Base-by-base conservation (phyloP, 1,284 basidiomycete species). In the Marasmius sp. region DNA sequence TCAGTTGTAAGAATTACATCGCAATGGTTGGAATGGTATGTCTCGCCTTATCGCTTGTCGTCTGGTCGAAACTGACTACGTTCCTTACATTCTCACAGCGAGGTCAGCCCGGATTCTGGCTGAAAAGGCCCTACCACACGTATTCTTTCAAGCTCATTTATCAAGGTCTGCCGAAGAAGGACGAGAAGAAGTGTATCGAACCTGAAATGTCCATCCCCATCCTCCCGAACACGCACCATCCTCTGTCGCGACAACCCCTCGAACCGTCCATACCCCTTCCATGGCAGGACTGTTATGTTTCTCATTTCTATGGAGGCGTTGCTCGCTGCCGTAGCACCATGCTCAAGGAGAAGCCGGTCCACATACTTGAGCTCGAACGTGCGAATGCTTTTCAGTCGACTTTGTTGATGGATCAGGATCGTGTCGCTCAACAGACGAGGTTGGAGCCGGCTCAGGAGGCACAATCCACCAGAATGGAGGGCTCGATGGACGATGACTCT, bases 161-260 rank as follows among this genome's bases (percentile, higher is more conserved):
- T 16, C 58, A 58, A 54, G 62, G 59, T 12, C 47, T 60, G 20
- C 52, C 54, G 39, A 10, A 22, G 8, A 39, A 47, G 12, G 33
- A 48, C 12, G 22, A n/a, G 47, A 39, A 39, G 14, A 20, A 16
- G 37, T 50, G 55, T 43, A 54, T 61, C 27, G 36, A 52, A 20
- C 55, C 59, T 11, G 33, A 64, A 14, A 64, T 64, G 60, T 55
- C 57, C 3, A 34, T 64, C 10, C 63, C 63, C 6, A 50, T 64
- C 39, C 60, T 61, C 14, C 63, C 63, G 38, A 64, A 61, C 37
- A 59, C 45, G 11, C 12, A 12, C 18, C 63, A 64, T 54, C 63
- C 60, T 12, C 36, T 43, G 20, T 50, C 18, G 34, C 59, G 60
- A n/a, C n/a, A 41, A n/a, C 52, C 59, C 10, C 9, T 64, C 20